A percentile compares a stretch with the other conserved stretches of the same genome.
Evolutionary conservation across 352 stramenopile species (phyloP).

Genomic region (Pythium monospermum): DNA sequence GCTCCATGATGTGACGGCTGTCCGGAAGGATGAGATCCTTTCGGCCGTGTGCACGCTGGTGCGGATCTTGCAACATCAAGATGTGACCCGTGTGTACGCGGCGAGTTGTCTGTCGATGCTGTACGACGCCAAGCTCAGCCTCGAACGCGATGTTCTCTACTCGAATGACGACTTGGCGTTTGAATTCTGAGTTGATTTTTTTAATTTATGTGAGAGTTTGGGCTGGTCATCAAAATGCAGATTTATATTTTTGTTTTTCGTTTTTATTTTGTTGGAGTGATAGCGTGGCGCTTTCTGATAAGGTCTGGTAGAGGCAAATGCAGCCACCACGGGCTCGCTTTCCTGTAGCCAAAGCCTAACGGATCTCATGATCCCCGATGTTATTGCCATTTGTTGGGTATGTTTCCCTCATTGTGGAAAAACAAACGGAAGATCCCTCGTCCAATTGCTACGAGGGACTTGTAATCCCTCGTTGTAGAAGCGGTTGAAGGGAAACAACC

Average conservation of each 20-base stretch:
- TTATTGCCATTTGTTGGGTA: no score
- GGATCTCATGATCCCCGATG: no score
- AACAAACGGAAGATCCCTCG: no score
- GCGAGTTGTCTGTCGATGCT: constrained; percentile 68
- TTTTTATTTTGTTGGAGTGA: background rate
- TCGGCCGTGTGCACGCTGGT: constrained; percentile 67
- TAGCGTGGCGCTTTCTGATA: no score
- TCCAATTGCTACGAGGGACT: no score
- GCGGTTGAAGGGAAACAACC: background rate
- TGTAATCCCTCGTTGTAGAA: background rate
- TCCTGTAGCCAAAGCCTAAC: no score
- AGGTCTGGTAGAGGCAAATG: no score
- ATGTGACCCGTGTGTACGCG: constrained; percentile 54
- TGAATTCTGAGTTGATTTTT: constrained; percentile 42
- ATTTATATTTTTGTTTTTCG: background rate
- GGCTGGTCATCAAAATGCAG: background rate
- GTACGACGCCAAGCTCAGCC: constrained; percentile 78
- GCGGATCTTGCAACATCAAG: constrained; percentile 63
- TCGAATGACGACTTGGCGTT: constrained; percentile 78
- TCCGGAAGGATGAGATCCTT: constrained; percentile 78
- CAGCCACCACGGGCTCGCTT: no score
- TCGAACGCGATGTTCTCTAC: constrained; percentile 78
- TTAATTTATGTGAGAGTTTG: background rate
- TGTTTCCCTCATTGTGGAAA: no score
- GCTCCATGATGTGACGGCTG: constrained; percentile 75